Conservation (phyloP, 176 grass and related monocot species). For the Rhynchospora pubera region DNA sequence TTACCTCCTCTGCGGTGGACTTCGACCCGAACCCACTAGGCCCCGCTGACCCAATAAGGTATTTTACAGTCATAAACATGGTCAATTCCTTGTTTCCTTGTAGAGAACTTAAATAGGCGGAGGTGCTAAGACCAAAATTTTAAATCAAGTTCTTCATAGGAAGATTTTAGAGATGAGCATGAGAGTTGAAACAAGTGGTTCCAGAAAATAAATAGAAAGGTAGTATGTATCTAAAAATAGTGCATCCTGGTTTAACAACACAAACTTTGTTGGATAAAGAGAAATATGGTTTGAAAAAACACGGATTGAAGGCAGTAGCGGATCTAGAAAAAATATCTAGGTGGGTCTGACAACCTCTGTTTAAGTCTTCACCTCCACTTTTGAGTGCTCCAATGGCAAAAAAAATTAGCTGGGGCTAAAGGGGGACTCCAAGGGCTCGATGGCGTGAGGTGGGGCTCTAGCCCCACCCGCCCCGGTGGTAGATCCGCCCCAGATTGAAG, state of each 20-base stretch:
- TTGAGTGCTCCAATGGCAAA: too few species aligned
- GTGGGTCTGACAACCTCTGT: too few species aligned
- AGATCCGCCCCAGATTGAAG: too few species aligned
- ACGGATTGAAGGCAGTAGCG: too few species aligned
- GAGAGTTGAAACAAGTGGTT: not conserved
- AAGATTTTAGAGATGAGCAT: not conserved
- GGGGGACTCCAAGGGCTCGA: too few species aligned
- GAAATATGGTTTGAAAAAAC: not conserved
- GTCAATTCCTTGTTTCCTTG: not conserved
- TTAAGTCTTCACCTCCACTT: too few species aligned
- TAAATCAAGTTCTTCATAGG: not conserved
- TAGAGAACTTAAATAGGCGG: not conserved
- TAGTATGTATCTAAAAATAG: not conserved
- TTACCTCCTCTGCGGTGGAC: conserved; percentile 61
- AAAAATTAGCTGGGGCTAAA: too few species aligned
- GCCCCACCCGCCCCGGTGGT: too few species aligned
- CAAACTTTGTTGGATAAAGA: conserved; percentile 6
- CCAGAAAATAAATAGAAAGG: not conserved
- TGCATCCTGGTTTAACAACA: not conserved
- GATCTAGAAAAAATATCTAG: too few species aligned
- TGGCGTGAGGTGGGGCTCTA: too few species aligned
- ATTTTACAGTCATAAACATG: conserved; percentile 33
- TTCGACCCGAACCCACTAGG: conserved; percentile 76
- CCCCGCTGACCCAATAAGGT: conserved; percentile 70
- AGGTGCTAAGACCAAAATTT: not conserved